Base-by-base conservation (phyloP, 2,329 filamentous ascomycete species). In the Mycosphaerella sp. region DNA sequence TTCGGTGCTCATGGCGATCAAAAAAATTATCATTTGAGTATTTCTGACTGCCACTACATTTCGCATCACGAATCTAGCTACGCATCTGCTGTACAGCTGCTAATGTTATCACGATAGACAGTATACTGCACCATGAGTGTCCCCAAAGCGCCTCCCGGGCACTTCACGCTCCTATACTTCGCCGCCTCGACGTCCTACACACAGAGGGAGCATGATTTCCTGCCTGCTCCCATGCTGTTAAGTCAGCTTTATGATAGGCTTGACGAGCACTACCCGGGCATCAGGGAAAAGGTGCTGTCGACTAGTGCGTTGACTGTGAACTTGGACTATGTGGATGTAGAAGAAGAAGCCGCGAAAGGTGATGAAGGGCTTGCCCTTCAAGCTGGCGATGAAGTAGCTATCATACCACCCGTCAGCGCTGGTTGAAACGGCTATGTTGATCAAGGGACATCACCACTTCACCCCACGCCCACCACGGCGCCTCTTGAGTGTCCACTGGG, bases 361-460 rank as follows among this genome's bases (percentile, higher is more conserved):
- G 65, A 64, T 12, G 66, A 67, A 7, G 73, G 73, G 12, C 62
- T 76, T 26, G 68, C 81, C 53, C 86, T 95, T 54, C 72, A 82
- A 48, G 81, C 82, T 58, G 87, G 85, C 29, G 89, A 95, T 67
- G 89, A 95, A 73, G 87, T 95, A 52, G 89, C 86, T 41, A 86
- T 95, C 36, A 92, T 95, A 54, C 89, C 89, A 34, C 89, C 89
- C 8, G 89, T 95, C 61, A 95, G 89, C 75, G 90, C 89, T 38
- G 89, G 89, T 4, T 93, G 70, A 79, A 40, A 29, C 6, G 26
- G 26, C 26, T 6, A 29, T 29, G 1, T 29, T 29, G 5, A 6
- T 29, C 26, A 29, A 4, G 3, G 3, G 26, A 29, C 26, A 29
- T 4, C 6, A 29, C 26, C 26, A 6, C 6, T 29, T 29, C 26